Evolutionary conservation across 495 filamentous ascomycete genomes (phyloP).

Genomic region (Cenococcum geophilum): DNA sequence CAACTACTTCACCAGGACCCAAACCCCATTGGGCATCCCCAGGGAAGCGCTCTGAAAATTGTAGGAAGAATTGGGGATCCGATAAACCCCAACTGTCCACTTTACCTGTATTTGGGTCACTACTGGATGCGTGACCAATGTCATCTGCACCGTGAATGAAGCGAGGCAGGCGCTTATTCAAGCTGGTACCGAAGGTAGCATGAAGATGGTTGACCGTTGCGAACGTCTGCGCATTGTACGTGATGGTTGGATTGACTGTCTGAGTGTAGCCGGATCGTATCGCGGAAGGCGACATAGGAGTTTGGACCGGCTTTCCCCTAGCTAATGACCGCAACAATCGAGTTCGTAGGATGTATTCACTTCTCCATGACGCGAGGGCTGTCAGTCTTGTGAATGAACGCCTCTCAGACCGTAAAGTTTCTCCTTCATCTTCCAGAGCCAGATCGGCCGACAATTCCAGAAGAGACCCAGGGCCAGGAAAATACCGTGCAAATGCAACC

Average conservation of each 20-base stretch:
- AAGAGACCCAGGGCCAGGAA: constrained; percentile 59
- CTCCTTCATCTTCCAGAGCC: constrained; percentile 38
- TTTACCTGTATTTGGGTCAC: constrained; percentile 69
- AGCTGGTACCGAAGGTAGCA: constrained; percentile 56
- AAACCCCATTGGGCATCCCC: constrained; percentile 70
- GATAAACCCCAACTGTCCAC: constrained; percentile 79
- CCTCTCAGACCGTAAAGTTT: constrained; percentile 55
- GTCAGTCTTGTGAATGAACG: constrained; percentile 75
- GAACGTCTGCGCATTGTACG: constrained; percentile 74
- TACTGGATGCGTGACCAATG: constrained; percentile 62
- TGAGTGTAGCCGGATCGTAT: constrained; percentile 46
- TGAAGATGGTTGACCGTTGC: constrained; percentile 70
- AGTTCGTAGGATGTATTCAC: constrained; percentile 86
- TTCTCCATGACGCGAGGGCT: constrained; percentile 77
- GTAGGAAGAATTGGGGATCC: constrained; percentile 64
- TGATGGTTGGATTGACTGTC: constrained; percentile 57
- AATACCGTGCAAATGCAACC: constrained; percentile 81
- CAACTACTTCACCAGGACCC: constrained; percentile 67
- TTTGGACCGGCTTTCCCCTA: constrained; percentile 65
- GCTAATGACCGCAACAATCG: constrained; percentile 70
- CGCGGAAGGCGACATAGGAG: constrained; percentile 46
- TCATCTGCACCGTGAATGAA: constrained; percentile 79
- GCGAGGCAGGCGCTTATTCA: constrained; percentile 62
- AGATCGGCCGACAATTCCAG: constrained; percentile 27
- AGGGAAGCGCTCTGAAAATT: constrained; percentile 69